Evolutionary conservation across 2,329 filamentous ascomycete species (phyloP).

Genomic region (Neocatenulostroma microsporum): DNA sequence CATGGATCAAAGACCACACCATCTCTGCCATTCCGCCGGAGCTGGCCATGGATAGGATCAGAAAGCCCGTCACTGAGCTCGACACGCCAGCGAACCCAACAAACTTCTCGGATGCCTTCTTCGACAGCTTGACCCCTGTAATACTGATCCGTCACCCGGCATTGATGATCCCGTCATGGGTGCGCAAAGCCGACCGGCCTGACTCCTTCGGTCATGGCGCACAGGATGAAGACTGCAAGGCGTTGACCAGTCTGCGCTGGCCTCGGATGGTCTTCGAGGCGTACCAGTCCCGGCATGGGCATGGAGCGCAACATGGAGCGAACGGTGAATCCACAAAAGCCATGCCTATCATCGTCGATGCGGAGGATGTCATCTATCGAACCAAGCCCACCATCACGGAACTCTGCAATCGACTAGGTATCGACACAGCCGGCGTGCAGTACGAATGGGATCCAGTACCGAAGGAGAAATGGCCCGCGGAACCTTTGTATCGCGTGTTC

Average conservation of each 20-base stretch:
- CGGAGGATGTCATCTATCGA: constrained; percentile 14
- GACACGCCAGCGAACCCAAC: too few relatives aligned
- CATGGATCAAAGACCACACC: constrained; percentile 6
- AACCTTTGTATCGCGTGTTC: constrained; percentile 8
- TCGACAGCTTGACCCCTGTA: constrained; percentile 11
- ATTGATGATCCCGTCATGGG: constrained; percentile 14
- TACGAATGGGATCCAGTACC: constrained; percentile 9
- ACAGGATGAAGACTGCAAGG: constrained; percentile 5
- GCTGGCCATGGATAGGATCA: too few relatives aligned
- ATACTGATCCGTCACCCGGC: constrained; percentile 16
- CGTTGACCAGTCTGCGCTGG: constrained; percentile 2
- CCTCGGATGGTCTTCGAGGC: constrained; percentile 9
- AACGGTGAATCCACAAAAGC: background rate
- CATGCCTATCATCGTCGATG: constrained; percentile 13
- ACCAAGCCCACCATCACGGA: constrained; percentile 1
- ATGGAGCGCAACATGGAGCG: background rate
- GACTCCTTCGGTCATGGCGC: constrained; percentile 1
- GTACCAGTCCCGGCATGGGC: too few relatives aligned
- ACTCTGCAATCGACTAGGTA: constrained; percentile 5
- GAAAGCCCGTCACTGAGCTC: too few relatives aligned
- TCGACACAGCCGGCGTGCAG: constrained; percentile 10
- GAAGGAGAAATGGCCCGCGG: constrained; percentile 7
- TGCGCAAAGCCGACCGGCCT: constrained; percentile 7
- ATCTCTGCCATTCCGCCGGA: too few relatives aligned
- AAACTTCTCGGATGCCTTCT: constrained; percentile 12